Conservation (phyloP, 179 eudicot species). For the Corrigiola litoralis region DNA sequence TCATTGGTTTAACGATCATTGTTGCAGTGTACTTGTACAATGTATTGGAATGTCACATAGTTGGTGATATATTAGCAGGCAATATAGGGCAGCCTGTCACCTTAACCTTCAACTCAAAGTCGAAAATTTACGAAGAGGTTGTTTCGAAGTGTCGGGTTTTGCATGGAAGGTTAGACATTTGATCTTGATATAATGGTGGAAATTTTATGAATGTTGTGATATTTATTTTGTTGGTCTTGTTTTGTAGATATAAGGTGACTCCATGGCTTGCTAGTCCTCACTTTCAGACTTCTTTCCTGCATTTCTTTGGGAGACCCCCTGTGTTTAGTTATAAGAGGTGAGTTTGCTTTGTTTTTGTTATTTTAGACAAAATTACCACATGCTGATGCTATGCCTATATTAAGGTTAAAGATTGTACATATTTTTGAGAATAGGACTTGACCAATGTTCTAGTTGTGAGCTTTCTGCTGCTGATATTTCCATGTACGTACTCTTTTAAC, state of each 20-base stretch:
- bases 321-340: slow-evolving; percentile 58
- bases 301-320: slow-evolving; percentile 70
- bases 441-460: no score
- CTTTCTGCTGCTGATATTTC: slow-evolving; percentile 2
- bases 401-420: no score
- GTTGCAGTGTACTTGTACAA: slow-evolving; percentile 40
- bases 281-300: slow-evolving; percentile 60
- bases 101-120: slow-evolving; percentile 50
- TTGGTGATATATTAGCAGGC: slow-evolving; percentile 50
- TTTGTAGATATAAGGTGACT: slow-evolving; percentile 60
- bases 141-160: slow-evolving; percentile 67
- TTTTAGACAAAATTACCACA: no score
- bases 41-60: slow-evolving; percentile 60
- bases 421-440: no score
- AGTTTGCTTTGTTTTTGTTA: no score
- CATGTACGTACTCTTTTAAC: slow-evolving; percentile 10
- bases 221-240: no score
- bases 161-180: slow-evolving; percentile 51
- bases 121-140: slow-evolving; percentile 48
- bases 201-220: not conserved
- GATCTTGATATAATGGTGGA: not conserved
- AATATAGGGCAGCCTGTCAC: slow-evolving; percentile 50
- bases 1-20: slow-evolving; percentile 21
- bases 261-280: slow-evolving; percentile 94
- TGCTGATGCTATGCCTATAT: no score